Evolutionary conservation across 129 eudicot genomes (phyloP).

Genomic region (Flaveria brownii): DNA sequence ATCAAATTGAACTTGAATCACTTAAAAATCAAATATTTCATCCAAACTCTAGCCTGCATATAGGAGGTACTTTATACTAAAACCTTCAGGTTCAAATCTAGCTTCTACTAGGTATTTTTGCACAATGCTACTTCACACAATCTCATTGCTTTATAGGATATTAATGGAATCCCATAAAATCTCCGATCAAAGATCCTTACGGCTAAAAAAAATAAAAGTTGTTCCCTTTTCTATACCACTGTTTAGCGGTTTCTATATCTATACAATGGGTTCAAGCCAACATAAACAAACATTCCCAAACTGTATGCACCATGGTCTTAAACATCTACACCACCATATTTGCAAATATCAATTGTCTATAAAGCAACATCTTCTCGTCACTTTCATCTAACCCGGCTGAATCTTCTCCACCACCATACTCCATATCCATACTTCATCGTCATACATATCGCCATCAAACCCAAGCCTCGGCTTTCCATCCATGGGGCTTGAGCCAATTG

Average conservation of each 20-base stretch:
- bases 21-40: constrained; percentile 4
- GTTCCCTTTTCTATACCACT: constrained; percentile 4
- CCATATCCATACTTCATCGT: constrained; percentile 43
- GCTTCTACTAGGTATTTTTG: no score
- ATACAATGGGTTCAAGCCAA: constrained; percentile 23
- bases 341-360: constrained; percentile 49
- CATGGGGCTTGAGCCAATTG: constrained; percentile 33
- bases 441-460: constrained; percentile 6
- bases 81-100: neutral
- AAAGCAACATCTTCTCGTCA: constrained; percentile 56
- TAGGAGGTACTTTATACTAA: neutral
- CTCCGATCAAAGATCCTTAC: neutral
- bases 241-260: constrained; percentile 9
- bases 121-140: no score
- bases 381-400: constrained; percentile 41
- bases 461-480: constrained; percentile 9
- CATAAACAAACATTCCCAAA: constrained; percentile 3
- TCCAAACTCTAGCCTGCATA: constrained; percentile 1
- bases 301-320: constrained; percentile 2
- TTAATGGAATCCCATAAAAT: no score
- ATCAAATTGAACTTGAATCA: neutral
- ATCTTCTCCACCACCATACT: constrained; percentile 38
- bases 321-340: constrained; percentile 28
- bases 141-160: no score
- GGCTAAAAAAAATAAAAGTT: neutral